These are phyloP conservation scores for Linnemannia elongata DNA, from an alignment of 192 early-diverging fungal genomes.

Conservation along the genomic window DNA sequence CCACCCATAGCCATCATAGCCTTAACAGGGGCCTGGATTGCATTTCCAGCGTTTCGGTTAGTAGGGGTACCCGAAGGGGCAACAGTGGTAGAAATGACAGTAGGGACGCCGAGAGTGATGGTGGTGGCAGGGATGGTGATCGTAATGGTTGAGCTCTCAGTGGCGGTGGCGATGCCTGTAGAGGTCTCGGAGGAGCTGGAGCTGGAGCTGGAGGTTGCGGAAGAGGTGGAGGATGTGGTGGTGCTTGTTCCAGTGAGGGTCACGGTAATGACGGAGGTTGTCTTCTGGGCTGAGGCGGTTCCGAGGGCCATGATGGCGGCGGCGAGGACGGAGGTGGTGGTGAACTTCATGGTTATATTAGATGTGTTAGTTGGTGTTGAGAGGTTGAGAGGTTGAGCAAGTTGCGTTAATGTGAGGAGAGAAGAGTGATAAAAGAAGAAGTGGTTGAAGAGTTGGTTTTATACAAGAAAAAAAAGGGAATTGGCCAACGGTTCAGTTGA, in stretches of 20 bases:
- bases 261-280: background rate
- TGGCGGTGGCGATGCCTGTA: background rate
- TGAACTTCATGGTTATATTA: conserved; percentile 22
- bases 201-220: background rate
- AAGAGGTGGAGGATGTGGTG: too few species aligned
- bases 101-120: background rate
- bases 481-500: too few species aligned
- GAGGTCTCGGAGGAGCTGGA: background rate
- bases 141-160: background rate
- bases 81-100: background rate
- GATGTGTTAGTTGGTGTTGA: background rate
- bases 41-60: conserved; percentile 19
- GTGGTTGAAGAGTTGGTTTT: background rate
- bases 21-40: conserved; percentile 18
- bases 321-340: conserved; percentile 5
- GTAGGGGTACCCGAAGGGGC: background rate
- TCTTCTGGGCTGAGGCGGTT: conserved; percentile 14
- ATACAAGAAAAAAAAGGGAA: background rate
- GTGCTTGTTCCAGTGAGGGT: too few species aligned
- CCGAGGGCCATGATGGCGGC: conserved; percentile 6
- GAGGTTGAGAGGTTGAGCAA: background rate
- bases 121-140: background rate
- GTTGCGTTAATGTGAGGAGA: background rate
- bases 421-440: background rate
- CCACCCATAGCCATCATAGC: conserved; percentile 28